These are phyloP conservation scores for Ceratocystis cubensis DNA, from an alignment of 2,329 filamentous ascomycete species.

Conservation along the genomic window DNA sequence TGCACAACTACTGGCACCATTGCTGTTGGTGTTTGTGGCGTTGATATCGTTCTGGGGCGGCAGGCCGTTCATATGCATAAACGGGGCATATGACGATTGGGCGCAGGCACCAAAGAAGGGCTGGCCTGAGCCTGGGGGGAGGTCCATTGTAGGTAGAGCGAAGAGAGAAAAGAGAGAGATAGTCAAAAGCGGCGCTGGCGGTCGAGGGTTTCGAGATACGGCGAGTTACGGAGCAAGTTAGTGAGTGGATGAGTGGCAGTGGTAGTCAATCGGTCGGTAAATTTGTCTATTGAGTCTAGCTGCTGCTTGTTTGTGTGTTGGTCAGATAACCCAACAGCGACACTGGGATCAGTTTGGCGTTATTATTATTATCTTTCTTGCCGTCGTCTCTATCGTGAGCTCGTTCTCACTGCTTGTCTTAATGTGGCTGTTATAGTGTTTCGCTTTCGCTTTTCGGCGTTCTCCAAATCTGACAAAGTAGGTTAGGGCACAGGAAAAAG, in stretches of 20 bases:
- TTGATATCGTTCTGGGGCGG: constrained; percentile 31
- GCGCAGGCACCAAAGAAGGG: constrained; percentile 34
- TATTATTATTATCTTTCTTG: too few relatives aligned
- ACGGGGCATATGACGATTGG: constrained; percentile 41
- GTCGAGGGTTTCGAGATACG: too few relatives aligned
- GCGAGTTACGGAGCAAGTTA: too few relatives aligned
- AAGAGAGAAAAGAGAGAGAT: neutral
- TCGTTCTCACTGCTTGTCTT: too few relatives aligned
- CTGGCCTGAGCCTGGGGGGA: constrained; percentile 27
- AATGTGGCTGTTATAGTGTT: too few relatives aligned
- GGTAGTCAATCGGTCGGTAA: neutral
- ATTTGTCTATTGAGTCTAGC: too few relatives aligned
- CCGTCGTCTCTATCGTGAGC: too few relatives aligned
- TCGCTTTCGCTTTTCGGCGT: too few relatives aligned
- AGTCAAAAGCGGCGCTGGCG: neutral
- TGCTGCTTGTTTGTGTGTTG: too few relatives aligned
- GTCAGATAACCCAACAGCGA: too few relatives aligned
- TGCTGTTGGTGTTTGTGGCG: neutral
- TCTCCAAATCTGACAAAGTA: neutral
- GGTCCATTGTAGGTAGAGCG: neutral
- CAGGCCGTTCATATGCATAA: constrained; percentile 41
- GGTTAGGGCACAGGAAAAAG: neutral
- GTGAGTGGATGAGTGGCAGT: neutral
- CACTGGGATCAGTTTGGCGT: too few relatives aligned
- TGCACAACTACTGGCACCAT: constrained; percentile 29